Evolutionary conservation across 1,139 yeast species (phyloP), one percentile per base, ranked within the genome.

Genomic region (Kluyveromyces sp.): DNA sequence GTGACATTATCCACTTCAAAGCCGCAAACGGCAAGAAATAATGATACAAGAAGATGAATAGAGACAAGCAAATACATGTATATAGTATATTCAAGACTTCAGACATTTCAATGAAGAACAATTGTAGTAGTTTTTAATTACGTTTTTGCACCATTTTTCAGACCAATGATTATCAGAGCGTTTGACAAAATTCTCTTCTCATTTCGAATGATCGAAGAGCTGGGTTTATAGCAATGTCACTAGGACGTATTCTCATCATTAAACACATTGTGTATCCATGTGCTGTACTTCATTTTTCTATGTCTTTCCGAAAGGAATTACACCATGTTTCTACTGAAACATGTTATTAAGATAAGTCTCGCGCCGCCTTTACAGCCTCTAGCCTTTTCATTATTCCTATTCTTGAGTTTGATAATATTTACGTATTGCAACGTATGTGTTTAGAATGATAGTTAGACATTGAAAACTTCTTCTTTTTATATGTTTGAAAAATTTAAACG

Each of bases 1-100:
- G 94, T 7, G 96, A 88, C 62, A 74, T 86, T 29, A 65, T 83
- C 36, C 67, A 79, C 30, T 79, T 87, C 60, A 82, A 80, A 59
- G 70, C 75, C 25, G 67, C 72, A 10, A 70, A 70, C 27, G 72
- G 70, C 25, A 70, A 68, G 51, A 59, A 45, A 35, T 27, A 25
- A 43, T 33, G 15, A 30, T 8, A 30, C 32, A 30, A 30, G 32
- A 30, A 8, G 15, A 8, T 15, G 21, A 15, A 15, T 15, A 15
- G 21, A 15, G 21, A 15, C 21, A 15, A 15, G 21, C 21, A 15
- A 15, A 15, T 15, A 15, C 21, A 15, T 26, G 42, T 39, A 47
- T 47, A 15, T 15, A 15, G 21, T 15, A 15, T 15, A 15, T 15
- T 15, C 21, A 15, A 15, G 21, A 15, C 21, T 15, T 15, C 21